phyloP scores from a whole-genome alignment of 2,329 filamentous ascomycete species.

The Didymella exigua region DNA sequence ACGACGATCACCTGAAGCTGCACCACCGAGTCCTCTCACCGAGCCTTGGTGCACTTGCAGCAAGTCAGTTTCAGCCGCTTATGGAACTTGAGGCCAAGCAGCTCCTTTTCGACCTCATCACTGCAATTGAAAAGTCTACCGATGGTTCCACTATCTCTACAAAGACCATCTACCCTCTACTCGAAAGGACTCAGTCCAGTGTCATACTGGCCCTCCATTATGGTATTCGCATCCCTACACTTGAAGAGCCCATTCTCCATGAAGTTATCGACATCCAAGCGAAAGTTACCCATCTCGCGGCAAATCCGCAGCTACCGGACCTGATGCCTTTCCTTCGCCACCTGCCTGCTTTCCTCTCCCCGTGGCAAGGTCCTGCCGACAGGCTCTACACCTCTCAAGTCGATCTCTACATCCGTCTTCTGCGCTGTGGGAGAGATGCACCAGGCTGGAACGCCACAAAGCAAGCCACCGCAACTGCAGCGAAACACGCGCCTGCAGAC shows the following conservation, averaged over 20 bases:
- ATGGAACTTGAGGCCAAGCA: not conserved
- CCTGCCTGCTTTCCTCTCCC: not conserved
- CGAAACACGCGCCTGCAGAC: not conserved
- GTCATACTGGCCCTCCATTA: not conserved
- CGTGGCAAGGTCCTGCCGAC: not conserved
- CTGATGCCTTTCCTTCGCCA: not conserved
- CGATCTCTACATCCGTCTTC: not conserved
- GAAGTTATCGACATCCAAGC: not conserved
- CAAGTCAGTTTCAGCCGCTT: not conserved
- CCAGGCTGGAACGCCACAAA: not conserved
- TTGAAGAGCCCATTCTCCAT: not conserved
- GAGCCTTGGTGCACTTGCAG: not conserved
- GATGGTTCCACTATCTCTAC: not conserved
- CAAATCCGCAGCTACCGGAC: not conserved
- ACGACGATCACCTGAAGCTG: not conserved
- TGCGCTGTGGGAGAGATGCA: not conserved
- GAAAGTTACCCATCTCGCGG: not conserved
- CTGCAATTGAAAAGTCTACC: not conserved
- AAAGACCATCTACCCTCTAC: not conserved
- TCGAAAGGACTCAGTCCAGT: not conserved
- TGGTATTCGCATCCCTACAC: not conserved
- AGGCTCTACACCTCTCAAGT: not conserved
- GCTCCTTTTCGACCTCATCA: not conserved
- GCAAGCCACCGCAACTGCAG: not conserved
- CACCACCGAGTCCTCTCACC: not conserved